Percentiles rank a stretch among this genome's conserved stretches.
Conservation (phyloP, 345 rosid species). For the Pugionium dolabratum region DNA sequence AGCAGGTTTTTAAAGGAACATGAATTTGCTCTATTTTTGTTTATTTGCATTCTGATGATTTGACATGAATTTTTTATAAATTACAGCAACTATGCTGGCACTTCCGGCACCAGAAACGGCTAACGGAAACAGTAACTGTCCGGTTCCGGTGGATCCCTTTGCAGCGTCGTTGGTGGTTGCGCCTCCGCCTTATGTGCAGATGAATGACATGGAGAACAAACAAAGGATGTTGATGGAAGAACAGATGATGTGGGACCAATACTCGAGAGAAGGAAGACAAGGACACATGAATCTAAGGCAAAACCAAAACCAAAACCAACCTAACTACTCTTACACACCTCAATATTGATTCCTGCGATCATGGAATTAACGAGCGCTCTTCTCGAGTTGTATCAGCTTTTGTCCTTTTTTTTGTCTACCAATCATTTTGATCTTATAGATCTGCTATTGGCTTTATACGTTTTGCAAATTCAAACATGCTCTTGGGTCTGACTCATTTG, state of each 20-base stretch:
- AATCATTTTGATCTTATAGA: slow-evolving; percentile 28
- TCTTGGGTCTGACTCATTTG: slow-evolving; percentile 11
- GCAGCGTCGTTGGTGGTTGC: slow-evolving; percentile 62
- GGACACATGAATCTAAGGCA: slow-evolving; percentile 45
- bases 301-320: slow-evolving; percentile 33
- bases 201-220: slow-evolving; percentile 77
- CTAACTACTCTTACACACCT: slow-evolving; percentile 31
- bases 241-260: slow-evolving; percentile 68
- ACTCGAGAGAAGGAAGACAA: slow-evolving; percentile 59
- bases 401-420: neutral
- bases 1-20: slow-evolving; percentile 32
- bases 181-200: slow-evolving; percentile 69
- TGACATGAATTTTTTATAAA: neutral
- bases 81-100: slow-evolving; percentile 51
- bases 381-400: slow-evolving; percentile 18
- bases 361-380: slow-evolving; percentile 1
- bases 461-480: slow-evolving; percentile 12
- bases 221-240: slow-evolving; percentile 65
- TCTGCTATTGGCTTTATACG: slow-evolving; percentile 5
- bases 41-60: neutral
- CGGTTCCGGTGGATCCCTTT: slow-evolving; percentile 54
- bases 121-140: slow-evolving; percentile 30
- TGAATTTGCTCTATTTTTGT: slow-evolving; percentile 8
- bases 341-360: slow-evolving; percentile 16
- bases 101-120: slow-evolving; percentile 48